phyloP scores from a whole-genome alignment of 345 rosid species.

The Bruguiera gymnorhiza region DNA sequence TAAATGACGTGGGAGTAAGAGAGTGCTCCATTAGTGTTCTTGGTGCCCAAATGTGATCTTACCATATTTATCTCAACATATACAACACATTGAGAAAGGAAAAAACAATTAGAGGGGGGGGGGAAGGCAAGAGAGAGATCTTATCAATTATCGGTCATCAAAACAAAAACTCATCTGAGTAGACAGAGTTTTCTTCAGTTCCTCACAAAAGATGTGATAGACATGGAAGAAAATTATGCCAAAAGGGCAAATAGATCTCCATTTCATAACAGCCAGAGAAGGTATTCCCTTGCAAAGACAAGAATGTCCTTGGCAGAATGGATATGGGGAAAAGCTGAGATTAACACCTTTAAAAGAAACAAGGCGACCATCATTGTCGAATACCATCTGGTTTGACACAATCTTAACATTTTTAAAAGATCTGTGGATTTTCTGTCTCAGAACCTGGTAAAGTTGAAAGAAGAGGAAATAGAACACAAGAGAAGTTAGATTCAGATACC shows the following conservation, averaged over 20 bases:
- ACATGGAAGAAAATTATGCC: neutral
- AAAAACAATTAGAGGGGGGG: neutral
- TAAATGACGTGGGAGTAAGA: no score
- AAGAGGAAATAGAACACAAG: neutral
- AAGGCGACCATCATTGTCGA: slow-evolving; percentile 54
- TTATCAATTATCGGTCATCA: neutral
- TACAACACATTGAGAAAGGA: neutral
- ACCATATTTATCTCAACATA: neutral
- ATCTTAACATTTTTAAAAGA: slow-evolving; percentile 67
- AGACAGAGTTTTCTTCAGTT: neutral
- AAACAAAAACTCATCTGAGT: neutral
- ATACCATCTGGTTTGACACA: slow-evolving; percentile 79
- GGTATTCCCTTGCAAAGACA: neutral
- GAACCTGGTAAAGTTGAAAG: slow-evolving; percentile 45
- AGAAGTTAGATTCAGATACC: slow-evolving; percentile 1
- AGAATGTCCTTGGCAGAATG: neutral
- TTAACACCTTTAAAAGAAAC: slow-evolving; percentile 72
- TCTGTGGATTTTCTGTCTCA: slow-evolving; percentile 78
- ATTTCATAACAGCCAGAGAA: neutral
- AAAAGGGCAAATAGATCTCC: neutral
- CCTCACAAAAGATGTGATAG: neutral
- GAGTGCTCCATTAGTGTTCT: no score
- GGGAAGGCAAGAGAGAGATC: neutral
- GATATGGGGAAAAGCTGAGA: neutral
- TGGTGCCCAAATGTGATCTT: neutral